Base-by-base conservation (phyloP, 192 early-diverging fungal species). In the Pilobolus umbonatus region DNA sequence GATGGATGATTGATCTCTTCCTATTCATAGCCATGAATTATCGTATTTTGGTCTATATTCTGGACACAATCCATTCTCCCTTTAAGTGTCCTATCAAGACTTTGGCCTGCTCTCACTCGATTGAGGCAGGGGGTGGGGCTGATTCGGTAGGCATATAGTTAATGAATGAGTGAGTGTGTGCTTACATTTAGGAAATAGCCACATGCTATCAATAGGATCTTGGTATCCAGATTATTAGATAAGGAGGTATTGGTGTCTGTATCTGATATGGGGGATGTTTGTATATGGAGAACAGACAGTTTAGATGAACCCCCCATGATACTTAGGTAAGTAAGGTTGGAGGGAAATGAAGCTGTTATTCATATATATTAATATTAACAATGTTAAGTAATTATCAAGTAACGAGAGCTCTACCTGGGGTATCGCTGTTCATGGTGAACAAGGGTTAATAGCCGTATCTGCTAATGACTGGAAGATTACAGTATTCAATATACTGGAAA, bases 141-240 rank as follows among this genome's bases (percentile, higher is more conserved):
- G 28, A 19, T 22, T 58, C 29, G 36, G 44, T 36, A 46, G 10
- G 21, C 28, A 15, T 15, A 36, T 19, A 29, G 22, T 31, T 35
- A 15, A 17, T 51, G 6, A 28, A 49, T 30, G n/a, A 24, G 34
- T 29, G 5, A 22, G 7, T 9, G 39, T 26, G 21, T 48, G 26
- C 32, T 48, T 28, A 9, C 1, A 31, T 50, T 4, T 12, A 17
- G 0, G 26, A 19, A 56, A 46, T 21, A 72, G 22, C 63, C 48
- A 19, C 42, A 55, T 39, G 34, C 55, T 52, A 84, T 87, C 57
- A 87, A 87, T 67, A 77, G 77, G 3, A 81, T 87, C 14, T 75
- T 75, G 56, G 58, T 80, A 17, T 81, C 74, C 17, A 65, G 61
- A 36, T 17, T 86, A 4, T 74, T 76, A 1, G 60, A 67, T n/a